Evolutionary conservation across 2,329 filamentous ascomycete species (phyloP), one percentile per base, ranked within the genome.

Genomic region (Penicillium nordicum): DNA sequence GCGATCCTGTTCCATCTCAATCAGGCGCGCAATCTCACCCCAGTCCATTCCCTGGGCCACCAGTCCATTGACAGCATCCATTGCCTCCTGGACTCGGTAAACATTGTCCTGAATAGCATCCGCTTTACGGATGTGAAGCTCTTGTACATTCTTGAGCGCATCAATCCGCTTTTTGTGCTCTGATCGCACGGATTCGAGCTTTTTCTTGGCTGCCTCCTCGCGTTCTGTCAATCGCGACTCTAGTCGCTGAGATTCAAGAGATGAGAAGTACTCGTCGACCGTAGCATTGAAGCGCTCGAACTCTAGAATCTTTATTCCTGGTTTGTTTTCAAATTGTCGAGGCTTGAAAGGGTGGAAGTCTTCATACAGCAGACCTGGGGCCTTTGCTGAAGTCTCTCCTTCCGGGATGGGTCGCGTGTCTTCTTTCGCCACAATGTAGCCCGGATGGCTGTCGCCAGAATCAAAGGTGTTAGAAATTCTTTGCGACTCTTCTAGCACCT

Each of bases 231-330:
- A 77, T 51, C 86, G 84, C 1, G 90, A 95, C 72, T 96, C 89
- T 1, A 97, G 80, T 70, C 90, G 96, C 71, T 97, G 93, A 0
- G 92, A 91, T 75, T 99, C 94, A 27, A 97, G 84, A 0, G 93
- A 97, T 0, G 94, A 97, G 73, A 96, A 97, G 77, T 97, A 99
- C 64, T 96, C 90, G 69, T 99, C 94, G 0, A 96, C 92, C 0
- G 92, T 94, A 69, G 88, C 89, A 73, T 97, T 97, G 79, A 95
- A 97, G 10, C 87, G 88, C 7, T 90, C 83, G 63, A 92, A 92
- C 52, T 90, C 84, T 12, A 97, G 69, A 16, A 96, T 84, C 3
- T 84, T 82, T 25, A 87, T 83, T 0, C 80, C 76, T 0, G 85
- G 78, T 54, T 92, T 85, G 7, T 83, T 79, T 59, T 87, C 84